phyloP scores from a whole-genome alignment of 2,329 filamentous ascomycete species.

The Pseudocercospora musae region DNA sequence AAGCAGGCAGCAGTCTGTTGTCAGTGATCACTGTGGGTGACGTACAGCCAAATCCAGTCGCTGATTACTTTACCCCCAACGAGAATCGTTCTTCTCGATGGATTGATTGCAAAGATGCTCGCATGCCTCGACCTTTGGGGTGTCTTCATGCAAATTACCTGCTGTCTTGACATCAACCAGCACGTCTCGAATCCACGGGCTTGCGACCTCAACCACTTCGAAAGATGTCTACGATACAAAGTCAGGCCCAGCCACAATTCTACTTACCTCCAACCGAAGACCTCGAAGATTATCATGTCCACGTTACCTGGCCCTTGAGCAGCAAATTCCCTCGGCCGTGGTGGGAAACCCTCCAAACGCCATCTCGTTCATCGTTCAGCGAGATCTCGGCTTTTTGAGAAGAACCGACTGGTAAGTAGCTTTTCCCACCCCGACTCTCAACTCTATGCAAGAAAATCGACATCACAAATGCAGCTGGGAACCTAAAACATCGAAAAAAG shows the following conservation, averaged over 20 bases:
- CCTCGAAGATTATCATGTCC: background rate
- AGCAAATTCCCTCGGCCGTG: constrained; percentile 7
- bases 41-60: too few species aligned
- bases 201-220: background rate
- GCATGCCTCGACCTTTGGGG: too few species aligned
- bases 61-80: too few species aligned
- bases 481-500: constrained; percentile 10
- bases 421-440: too few species aligned
- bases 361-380: background rate
- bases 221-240: background rate
- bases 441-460: background rate
- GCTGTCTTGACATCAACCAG: background rate
- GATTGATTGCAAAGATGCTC: too few species aligned
- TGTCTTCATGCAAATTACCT: too few species aligned
- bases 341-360: constrained; percentile 3
- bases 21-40: too few species aligned
- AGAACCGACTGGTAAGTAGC: too few species aligned
- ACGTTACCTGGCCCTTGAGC: background rate
- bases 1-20: too few species aligned
- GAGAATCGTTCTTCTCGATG: too few species aligned
- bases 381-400: background rate
- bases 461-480: background rate
- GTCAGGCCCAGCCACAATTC: too few species aligned
- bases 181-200: background rate
- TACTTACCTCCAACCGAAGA: too few species aligned